Conservation (phyloP, 2,329 filamentous ascomycete genomes). For the Pseudogymnoascus sp. region DNA sequence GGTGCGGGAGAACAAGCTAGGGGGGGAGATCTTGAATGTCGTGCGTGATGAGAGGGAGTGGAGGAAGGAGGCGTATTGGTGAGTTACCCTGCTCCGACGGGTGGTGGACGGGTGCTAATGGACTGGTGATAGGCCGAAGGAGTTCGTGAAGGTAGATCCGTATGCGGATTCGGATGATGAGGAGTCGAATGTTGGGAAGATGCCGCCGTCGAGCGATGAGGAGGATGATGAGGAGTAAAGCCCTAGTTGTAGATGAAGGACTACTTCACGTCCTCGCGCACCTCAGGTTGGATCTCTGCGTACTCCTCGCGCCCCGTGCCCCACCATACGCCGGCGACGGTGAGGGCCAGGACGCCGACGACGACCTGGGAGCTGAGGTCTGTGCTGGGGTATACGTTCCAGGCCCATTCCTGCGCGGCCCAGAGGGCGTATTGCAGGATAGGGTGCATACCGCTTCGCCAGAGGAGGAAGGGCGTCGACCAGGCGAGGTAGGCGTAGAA, state of each 20-base stretch:
- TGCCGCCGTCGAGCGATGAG: constrained; percentile 76
- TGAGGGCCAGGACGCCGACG: constrained; percentile 60
- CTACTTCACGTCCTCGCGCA: constrained; percentile 12
- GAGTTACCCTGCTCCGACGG: background rate
- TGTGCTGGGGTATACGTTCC: constrained; percentile 68
- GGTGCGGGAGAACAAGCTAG: constrained; percentile 65
- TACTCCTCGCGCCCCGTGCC: constrained; percentile 29
- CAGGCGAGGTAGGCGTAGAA: constrained; percentile 69
- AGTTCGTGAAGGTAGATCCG: constrained; percentile 60
- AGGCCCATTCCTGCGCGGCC: constrained; percentile 62
- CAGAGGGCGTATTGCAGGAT: constrained; percentile 51
- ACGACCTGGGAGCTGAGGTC: constrained; percentile 55
- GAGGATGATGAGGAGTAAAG: constrained; percentile 46
- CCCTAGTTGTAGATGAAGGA: constrained; percentile 2
- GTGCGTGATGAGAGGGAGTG: constrained; percentile 86
- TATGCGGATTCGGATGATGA: constrained; percentile 64
- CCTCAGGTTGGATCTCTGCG: constrained; percentile 11
- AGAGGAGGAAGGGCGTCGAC: constrained; percentile 63
- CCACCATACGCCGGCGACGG: constrained; percentile 41
- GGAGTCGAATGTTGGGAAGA: constrained; percentile 71
- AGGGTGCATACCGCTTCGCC: constrained; percentile 55
- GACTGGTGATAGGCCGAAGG: constrained; percentile 56
- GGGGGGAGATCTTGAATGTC: constrained; percentile 86
- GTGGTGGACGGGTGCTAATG: background rate
- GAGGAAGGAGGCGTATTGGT: constrained; percentile 89